Evolutionary conservation across 768 basidiomycete genomes (phyloP).

Genomic region (Strobilomyces dryophilus): DNA sequence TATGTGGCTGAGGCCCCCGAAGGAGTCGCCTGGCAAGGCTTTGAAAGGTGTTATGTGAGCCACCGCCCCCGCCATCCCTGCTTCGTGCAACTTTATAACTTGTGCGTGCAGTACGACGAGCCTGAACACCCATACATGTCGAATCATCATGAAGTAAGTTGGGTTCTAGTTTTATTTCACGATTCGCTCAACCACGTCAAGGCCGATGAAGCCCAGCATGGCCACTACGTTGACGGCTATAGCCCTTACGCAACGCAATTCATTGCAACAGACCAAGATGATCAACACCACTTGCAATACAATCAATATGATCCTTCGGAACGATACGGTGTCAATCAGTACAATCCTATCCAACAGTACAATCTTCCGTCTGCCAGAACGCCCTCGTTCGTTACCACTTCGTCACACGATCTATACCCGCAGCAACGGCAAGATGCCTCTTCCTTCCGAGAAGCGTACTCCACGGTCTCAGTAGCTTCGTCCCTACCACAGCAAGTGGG

Average conservation of each 20-base stretch:
- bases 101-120: background rate
- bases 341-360: constrained; percentile 32
- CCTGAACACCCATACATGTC: constrained; percentile 31
- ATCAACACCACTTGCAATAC: constrained; percentile 33
- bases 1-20: background rate
- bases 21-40: background rate
- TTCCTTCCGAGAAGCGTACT: constrained; percentile 20
- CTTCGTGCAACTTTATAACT: constrained; percentile 9
- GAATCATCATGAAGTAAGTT: constrained; percentile 37
- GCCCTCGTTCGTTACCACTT: constrained; percentile 10
- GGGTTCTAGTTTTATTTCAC: background rate
- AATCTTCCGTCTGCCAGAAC: constrained; percentile 32
- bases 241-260: constrained; percentile 41
- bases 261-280: constrained; percentile 35
- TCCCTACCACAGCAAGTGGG: constrained; percentile 17
- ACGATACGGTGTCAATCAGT: constrained; percentile 32
- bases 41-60: background rate
- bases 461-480: constrained; percentile 7
- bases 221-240: constrained; percentile 67
- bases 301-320: constrained; percentile 16
- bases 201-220: constrained; percentile 64
- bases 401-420: constrained; percentile 16
- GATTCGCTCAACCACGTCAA: constrained; percentile 20
- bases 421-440: no score
- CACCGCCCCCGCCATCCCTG: background rate